Conservation (phyloP, 768 basidiomycete genomes). For the Pilatotrama ljubarskyi region DNA sequence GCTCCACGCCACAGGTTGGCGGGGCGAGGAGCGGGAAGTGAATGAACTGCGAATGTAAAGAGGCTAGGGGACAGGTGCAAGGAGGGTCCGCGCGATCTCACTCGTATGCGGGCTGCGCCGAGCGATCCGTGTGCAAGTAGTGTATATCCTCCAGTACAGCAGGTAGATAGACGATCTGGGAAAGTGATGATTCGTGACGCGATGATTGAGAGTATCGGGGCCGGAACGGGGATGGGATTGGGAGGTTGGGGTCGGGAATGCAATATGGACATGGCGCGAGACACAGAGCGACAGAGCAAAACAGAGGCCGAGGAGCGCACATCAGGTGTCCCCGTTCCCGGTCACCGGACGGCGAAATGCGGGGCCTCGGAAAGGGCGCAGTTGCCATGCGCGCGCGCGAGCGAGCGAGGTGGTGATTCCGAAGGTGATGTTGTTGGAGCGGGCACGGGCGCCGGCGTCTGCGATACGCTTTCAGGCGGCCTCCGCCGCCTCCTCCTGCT, state of each 20-base stretch:
- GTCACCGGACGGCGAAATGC: background rate
- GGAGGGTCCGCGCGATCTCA: slow-evolving; percentile 7
- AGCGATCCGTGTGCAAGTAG: slow-evolving; percentile 20
- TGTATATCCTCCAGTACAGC: slow-evolving; percentile 24
- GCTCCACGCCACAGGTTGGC: too few relatives aligned
- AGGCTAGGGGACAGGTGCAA: background rate
- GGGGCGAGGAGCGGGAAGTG: background rate
- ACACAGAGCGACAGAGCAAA: background rate
- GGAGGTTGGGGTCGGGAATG: background rate
- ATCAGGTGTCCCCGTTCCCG: slow-evolving; percentile 12
- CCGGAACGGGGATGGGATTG: background rate
- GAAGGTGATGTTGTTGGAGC: background rate
- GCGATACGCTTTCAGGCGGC: background rate
- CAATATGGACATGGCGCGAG: background rate
- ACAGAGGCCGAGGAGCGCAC: slow-evolving; percentile 1
- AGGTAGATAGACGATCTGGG: slow-evolving; percentile 13
- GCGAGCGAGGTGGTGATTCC: background rate
- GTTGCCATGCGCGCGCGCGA: background rate
- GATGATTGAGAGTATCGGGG: background rate
- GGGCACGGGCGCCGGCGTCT: background rate
- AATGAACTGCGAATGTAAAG: background rate
- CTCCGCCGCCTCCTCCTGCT: slow-evolving; percentile 1
- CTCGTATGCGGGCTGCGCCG: background rate
- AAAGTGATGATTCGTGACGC: background rate
- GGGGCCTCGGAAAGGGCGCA: background rate